Base-by-base conservation (phyloP, 176 grass and related monocot genomes). In the Oryza longistaminata region DNA sequence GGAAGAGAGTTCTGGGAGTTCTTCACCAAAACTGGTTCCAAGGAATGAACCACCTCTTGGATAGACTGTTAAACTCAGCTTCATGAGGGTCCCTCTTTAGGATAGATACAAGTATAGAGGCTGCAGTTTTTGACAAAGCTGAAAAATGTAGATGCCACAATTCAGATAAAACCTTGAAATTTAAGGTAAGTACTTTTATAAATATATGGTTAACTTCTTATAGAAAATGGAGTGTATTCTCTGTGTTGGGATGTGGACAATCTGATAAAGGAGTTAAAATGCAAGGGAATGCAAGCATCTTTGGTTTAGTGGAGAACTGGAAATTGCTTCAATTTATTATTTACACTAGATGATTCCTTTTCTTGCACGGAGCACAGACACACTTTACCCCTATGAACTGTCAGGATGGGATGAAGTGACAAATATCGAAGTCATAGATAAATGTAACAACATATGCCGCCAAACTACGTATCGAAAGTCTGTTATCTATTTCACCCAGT, bases 21-120 rank as follows among this genome's bases (percentile, higher is more conserved):
- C 85, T 99, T 99, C 88, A 87, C 66, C 83, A 99, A 85, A 72
- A 99, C 97, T 70, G 93, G 90, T 82, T 96, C 97, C 44, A 99
- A 86, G 68, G 97, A 99, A 92, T 92, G 97, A 92, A 99, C 90
- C 75, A 96, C 92, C 65, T 91, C 97, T 81, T 96, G 97, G 73
- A 99, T 91, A 52, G 79, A 99, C 66, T 99, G 93, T 88, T 85
- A 86, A 92, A 99, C 90, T 99, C 97, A 86, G 88, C 90, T 92
- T 99, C 92, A 89, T 94, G 88, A 67, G 92, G 97, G 78, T 96
- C 93, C 71, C 88, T 99, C 80, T 88, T 99, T 69, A 94, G 77
- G 24, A 99, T 81, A 70, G 91, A 89, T 92, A 96, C 93, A 91
- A 99, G 84, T 87, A 99, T 94, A 70, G 93, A 99, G 4, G 88